A percentile compares a stretch with the other conserved stretches of the same genome.
These are phyloP conservation scores for Monosporozyma unispora DNA, from an alignment of 805 yeast species.

Conservation along the genomic window DNA sequence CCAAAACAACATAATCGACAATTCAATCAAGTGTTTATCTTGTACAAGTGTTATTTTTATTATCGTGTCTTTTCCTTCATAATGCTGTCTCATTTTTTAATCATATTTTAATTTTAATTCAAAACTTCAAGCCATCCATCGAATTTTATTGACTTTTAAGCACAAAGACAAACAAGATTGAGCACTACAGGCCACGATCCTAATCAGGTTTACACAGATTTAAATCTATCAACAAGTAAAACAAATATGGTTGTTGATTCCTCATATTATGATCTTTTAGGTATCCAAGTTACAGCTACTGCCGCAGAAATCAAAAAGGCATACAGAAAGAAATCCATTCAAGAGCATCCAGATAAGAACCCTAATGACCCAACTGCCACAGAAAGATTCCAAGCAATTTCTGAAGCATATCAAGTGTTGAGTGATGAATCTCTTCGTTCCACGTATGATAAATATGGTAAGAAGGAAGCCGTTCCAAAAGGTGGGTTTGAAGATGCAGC, in stretches of 20 bases:
- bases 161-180: neutral
- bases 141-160: neutral
- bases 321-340: slow-evolving; percentile 65
- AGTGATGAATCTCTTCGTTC: slow-evolving; percentile 55
- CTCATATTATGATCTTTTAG: slow-evolving; percentile 60
- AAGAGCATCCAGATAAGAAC: slow-evolving; percentile 75
- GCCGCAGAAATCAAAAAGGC: slow-evolving; percentile 69
- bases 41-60: too few species aligned
- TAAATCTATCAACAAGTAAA: slow-evolving; percentile 7
- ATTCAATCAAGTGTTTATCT: too few species aligned
- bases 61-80: neutral
- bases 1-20: slow-evolving; percentile 1
- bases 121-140: neutral
- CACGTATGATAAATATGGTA: slow-evolving; percentile 68
- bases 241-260: slow-evolving; percentile 62
- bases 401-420: slow-evolving; percentile 72
- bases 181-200: neutral
- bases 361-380: slow-evolving; percentile 71
- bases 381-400: slow-evolving; percentile 48
- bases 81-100: neutral
- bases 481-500: slow-evolving; percentile 72
- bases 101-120: neutral
- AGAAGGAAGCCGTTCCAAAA: slow-evolving; percentile 57
- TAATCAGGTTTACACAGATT: neutral
- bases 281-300: slow-evolving; percentile 48